Conservation (phyloP, 257 asterid species). For the Ligustrum vulgare region DNA sequence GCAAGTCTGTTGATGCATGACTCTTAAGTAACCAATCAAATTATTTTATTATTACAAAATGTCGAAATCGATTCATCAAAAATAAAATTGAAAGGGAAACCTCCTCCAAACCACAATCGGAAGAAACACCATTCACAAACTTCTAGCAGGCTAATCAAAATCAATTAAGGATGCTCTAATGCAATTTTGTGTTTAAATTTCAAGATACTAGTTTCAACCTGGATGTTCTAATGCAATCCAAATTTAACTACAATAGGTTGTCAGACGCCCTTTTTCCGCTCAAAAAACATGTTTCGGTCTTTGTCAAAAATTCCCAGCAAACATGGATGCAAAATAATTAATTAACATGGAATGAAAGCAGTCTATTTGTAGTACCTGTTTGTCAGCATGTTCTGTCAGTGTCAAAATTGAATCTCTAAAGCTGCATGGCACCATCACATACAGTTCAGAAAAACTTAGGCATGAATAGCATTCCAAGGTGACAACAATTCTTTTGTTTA, state of each 20-base stretch:
- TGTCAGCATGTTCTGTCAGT: conserved; percentile 51
- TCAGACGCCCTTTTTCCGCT: background rate
- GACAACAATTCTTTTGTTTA: conserved; percentile 4
- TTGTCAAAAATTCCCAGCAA: conserved; percentile 10
- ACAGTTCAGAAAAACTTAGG: conserved; percentile 22
- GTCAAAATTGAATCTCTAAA: conserved; percentile 49
- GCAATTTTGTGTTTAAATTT: background rate
- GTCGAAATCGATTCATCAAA: background rate
- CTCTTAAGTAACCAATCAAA: too few species aligned
- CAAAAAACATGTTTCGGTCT: background rate
- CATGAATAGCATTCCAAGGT: background rate
- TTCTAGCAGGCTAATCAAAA: background rate
- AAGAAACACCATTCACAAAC: background rate
- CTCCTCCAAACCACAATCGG: background rate
- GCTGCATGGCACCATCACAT: conserved; percentile 34
- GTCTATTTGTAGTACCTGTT: conserved; percentile 36
- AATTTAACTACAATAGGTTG: background rate
- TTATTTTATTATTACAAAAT: too few species aligned
- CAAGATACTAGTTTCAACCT: background rate
- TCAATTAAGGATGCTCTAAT: too few species aligned
- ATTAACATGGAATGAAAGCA: conserved; percentile 12
- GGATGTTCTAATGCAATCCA: background rate
- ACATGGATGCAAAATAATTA: conserved; percentile 8
- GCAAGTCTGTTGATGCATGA: too few species aligned
- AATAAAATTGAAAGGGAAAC: background rate